Evolutionary conservation across 1,139 yeast genomes (phyloP), one percentile per base, ranked within the genome.

Genomic region (Maudiozyma humilis): DNA sequence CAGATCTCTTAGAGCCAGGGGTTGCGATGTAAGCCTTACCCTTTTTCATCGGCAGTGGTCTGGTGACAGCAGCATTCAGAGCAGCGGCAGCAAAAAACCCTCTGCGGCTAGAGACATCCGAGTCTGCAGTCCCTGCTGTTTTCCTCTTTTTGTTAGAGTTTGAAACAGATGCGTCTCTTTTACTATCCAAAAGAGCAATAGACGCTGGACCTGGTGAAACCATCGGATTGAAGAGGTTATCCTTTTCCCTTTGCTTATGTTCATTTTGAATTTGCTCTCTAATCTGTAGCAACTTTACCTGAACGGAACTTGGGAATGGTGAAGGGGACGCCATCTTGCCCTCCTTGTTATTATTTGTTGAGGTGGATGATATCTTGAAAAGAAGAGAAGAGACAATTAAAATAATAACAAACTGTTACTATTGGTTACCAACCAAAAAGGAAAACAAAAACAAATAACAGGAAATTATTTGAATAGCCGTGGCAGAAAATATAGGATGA

Each of bases 11-110:
- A 6, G 6, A 10, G 27, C 8, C 27, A 23, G n/a, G n/a, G n/a
- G 15, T 31, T 31, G 33, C 7, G n/a, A 31, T 10, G 7, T n/a
- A 14, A 5, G 7, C 17, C 33, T 27, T 27, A 35, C 38, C 38
- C 16, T 18, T 37, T 42, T 50, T 57, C n/a, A 57, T 40, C 13
- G 64, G 64, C 15, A 61, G 47, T 3, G 65, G 65, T 30, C 58
- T 54, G 1, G 55, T 53, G 2, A 62, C 63, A 2, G 63, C 64
- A 2, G 56, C 54, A 14, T 59, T 57, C 29, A 60, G 39, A 8
- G 64, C 63, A 16, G 62, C 64, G 7, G 64, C 64, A 12, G 65
- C 65, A 2, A 60, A 60, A 41, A 54, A 50, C 14, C 64, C 63
- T 52, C 43, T 46, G 40, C 42, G 47, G 20, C 38, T 41, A 35